phyloP scores from a whole-genome alignment of 129 eudicot genomes.

The Deinandra increscens region DNA sequence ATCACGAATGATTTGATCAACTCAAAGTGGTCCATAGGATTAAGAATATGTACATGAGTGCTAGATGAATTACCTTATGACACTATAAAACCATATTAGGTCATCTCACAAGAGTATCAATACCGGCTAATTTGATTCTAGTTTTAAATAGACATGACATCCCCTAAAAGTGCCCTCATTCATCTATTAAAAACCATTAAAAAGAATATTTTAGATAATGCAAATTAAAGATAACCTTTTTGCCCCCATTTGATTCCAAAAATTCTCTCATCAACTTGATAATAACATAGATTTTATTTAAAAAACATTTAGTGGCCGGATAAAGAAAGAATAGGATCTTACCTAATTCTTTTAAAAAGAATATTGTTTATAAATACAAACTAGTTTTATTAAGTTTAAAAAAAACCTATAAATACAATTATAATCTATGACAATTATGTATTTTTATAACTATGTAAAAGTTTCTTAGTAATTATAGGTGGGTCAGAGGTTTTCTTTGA shows the following conservation, averaged over 20 bases:
- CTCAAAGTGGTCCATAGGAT: slow-evolving; percentile 40
- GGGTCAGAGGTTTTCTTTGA: no score
- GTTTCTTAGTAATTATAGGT: no score
- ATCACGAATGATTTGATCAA: slow-evolving; percentile 34
- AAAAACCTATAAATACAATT: no score
- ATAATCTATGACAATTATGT: no score
- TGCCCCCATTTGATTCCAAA: slow-evolving; percentile 30
- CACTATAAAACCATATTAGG: slow-evolving; percentile 28
- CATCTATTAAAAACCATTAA: slow-evolving; percentile 22
- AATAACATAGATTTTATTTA: slow-evolving; percentile 25
- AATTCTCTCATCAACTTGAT: slow-evolving; percentile 40
- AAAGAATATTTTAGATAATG: slow-evolving; percentile 40
- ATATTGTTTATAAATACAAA: no score
- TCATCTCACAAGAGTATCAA: slow-evolving; percentile 25
- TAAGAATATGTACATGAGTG: slow-evolving; percentile 31
- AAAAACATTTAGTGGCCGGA: slow-evolving; percentile 34
- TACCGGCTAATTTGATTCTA: slow-evolving; percentile 28
- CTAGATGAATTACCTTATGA: slow-evolving; percentile 25
- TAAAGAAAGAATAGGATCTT: slow-evolving; percentile 39
- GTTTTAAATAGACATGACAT: slow-evolving; percentile 41
- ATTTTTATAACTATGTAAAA: no score
- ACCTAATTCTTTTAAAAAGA: slow-evolving; percentile 36
- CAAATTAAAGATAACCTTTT: slow-evolving; percentile 39
- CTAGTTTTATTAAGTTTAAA: no score
- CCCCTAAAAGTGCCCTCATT: slow-evolving; percentile 35